A percentile compares a stretch with the other conserved stretches of the same genome.
These are phyloP conservation scores for Chamaenerion angustifolium DNA, from an alignment of 345 rosid species.

Conservation along the genomic window DNA sequence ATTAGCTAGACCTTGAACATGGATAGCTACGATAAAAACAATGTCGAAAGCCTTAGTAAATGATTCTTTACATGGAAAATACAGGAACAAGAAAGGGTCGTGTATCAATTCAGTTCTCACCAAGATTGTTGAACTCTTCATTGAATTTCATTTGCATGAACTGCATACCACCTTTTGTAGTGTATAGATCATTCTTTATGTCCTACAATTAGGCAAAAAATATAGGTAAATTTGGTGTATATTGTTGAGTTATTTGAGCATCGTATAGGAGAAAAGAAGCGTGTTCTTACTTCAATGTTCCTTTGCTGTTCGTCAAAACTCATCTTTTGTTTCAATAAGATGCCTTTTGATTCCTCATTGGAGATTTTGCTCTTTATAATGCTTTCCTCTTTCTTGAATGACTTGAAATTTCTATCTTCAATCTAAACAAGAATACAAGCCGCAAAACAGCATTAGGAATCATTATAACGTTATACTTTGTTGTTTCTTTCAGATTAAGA, in stretches of 20 bases:
- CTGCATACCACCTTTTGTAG: slow-evolving; percentile 87
- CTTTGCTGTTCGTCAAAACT: slow-evolving; percentile 63
- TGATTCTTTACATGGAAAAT: not conserved
- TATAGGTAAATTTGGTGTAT: not conserved
- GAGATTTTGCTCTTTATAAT: slow-evolving; percentile 19
- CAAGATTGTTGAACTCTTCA: slow-evolving; percentile 71
- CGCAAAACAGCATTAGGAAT: slow-evolving; percentile 3
- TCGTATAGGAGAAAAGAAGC: not conserved
- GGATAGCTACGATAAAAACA: slow-evolving; percentile 39
- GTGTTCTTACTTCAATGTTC: slow-evolving; percentile 44
- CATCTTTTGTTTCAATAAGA: slow-evolving; percentile 30
- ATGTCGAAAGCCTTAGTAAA: not conserved
- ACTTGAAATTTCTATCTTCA: slow-evolving; percentile 40
- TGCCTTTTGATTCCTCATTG: slow-evolving; percentile 38
- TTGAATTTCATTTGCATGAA: slow-evolving; percentile 70
- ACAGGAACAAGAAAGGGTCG: not conserved
- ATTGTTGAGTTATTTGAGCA: not conserved
- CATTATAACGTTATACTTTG: not conserved
- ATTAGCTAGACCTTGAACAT: slow-evolving; percentile 72
- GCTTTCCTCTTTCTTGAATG: slow-evolving; percentile 33
- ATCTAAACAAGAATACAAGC: slow-evolving; percentile 18
- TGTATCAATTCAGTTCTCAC: slow-evolving; percentile 19
- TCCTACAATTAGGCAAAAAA: slow-evolving; percentile 27
- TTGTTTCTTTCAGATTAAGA: not conserved
- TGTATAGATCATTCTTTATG: slow-evolving; percentile 42